Evolutionary conservation across 2,329 filamentous ascomycete genomes (phyloP), one percentile per base, ranked within the genome.

Genomic region (Fusarium ramigenum): DNA sequence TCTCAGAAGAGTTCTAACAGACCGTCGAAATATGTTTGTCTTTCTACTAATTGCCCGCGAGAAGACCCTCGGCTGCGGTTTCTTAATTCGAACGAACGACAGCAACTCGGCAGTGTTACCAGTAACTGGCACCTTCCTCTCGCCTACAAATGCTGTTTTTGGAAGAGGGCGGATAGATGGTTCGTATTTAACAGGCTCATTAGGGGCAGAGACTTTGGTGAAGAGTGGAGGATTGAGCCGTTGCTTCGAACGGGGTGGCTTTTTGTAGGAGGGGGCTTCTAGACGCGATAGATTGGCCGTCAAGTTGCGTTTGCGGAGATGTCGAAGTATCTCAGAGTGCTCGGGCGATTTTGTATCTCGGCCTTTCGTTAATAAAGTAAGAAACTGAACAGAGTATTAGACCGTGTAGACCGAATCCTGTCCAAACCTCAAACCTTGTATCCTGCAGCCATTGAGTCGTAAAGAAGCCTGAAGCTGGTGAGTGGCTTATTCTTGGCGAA

Each of bases 31-130:
- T 43, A 82, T 78, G 8, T 78, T 68, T 23, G 87, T 79, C 75
- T 88, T 89, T 56, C 88, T 83, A 15, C 85, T 83, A 5, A 95
- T 76, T 21, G 91, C 85, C 14, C 87, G 82, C n/a, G 85, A 87
- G 25, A 95, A 80, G n/a, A 82, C 81, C 2, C 79, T 78, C 5
- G 91, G 87, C 79, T 95, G 91, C 9, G 91, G 90, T 79, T 92
- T 93, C 70, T 84, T 86, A 49, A 92, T 81, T 40, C 93, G 89
- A 34, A 96, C 80, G 76, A 95, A 92, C 2, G 92, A 89, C 30
- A 91, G 81, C 32, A 85, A 86, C 44, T 85, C 84, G 5, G 90
- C 85, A 8, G 87, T 86, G 37, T 87, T 83, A 42, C 78, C 79
- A 3, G 94, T 78, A 3, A 83, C 82, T 2, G 93, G 93, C 5